Evolutionary conservation across 2,329 filamentous ascomycete species (phyloP).

Genomic region (Hypomyces perniciosus): DNA sequence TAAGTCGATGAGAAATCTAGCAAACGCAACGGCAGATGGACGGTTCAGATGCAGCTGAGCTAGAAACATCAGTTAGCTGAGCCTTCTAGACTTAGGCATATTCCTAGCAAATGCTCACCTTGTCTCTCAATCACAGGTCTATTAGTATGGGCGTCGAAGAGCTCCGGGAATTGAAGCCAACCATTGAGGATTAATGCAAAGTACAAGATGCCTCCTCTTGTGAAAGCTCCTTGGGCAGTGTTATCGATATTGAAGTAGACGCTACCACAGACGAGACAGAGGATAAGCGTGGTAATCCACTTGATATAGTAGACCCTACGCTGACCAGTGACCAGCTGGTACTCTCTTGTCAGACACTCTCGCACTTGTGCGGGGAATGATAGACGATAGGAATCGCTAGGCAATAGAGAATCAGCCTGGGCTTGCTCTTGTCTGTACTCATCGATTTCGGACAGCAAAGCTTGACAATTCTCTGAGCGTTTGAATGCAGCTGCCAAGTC

Average conservation of each 20-base stretch:
- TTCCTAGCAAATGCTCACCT: too few species aligned
- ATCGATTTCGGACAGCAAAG: too few species aligned
- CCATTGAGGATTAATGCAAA: not conserved
- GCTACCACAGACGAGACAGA: not conserved
- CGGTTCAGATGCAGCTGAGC: conserved; percentile 17
- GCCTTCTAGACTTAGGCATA: too few species aligned
- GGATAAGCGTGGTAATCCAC: not conserved
- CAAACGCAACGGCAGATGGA: conserved; percentile 48
- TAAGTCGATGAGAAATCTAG: conserved; percentile 52
- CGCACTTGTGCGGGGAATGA: not conserved
- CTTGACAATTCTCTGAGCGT: too few species aligned
- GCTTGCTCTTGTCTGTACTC: too few species aligned
- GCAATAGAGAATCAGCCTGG: too few species aligned
- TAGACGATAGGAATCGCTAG: too few species aligned
- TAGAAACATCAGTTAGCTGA: not conserved
- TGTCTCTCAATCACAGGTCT: too few species aligned
- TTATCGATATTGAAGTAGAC: not conserved
- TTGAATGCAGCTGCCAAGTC: too few species aligned
- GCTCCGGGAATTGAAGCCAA: not conserved
- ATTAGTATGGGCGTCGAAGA: not conserved
- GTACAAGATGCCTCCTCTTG: not conserved
- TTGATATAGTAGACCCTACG: not conserved
- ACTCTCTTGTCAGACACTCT: not conserved
- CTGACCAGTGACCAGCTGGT: not conserved
- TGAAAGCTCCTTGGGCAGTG: not conserved